A percentile compares a stretch with the other conserved stretches of the same genome.
Evolutionary conservation across 768 basidiomycete genomes (phyloP).

Genomic region (Collybia sp.): DNA sequence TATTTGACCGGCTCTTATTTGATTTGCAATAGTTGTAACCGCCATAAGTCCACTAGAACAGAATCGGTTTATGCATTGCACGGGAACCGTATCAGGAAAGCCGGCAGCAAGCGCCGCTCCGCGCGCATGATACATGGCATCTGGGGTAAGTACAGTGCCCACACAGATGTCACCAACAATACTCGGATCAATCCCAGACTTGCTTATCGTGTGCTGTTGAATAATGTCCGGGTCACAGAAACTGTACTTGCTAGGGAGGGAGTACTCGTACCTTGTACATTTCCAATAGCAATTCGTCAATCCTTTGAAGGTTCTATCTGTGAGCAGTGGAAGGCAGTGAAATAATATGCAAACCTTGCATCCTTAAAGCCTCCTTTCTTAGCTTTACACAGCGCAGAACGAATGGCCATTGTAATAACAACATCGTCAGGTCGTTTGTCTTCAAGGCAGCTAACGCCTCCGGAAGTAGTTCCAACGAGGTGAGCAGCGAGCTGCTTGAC

Average conservation of each 20-base stretch:
- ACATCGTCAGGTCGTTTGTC: constrained; percentile 69
- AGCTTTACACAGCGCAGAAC: constrained; percentile 72
- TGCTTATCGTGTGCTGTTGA: constrained; percentile 50
- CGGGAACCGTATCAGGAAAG: constrained; percentile 70
- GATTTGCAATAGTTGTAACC: constrained; percentile 69
- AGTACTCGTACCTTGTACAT: constrained; percentile 60
- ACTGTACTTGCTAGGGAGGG: not conserved
- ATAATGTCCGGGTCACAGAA: constrained; percentile 1
- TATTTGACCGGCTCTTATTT: constrained; percentile 74
- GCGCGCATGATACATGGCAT: constrained; percentile 66
- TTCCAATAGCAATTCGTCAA: constrained; percentile 76
- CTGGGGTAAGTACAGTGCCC: constrained; percentile 67
- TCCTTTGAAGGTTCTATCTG: constrained; percentile 34
- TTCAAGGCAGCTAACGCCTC: constrained; percentile 47
- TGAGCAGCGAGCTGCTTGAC: constrained; percentile 65
- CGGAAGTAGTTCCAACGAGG: constrained; percentile 31
- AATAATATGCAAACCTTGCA: constrained; percentile 39
- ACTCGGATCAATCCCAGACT: constrained; percentile 56
- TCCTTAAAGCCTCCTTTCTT: constrained; percentile 76
- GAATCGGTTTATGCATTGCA: constrained; percentile 74
- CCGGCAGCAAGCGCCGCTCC: constrained; percentile 77
- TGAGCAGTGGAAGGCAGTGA: not conserved
- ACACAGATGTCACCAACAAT: constrained; percentile 76
- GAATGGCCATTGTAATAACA: constrained; percentile 77
- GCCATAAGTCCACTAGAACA: constrained; percentile 89